Evolutionary conservation across 164 flowering plant species (phyloP), one percentile per base, ranked within the genome.

Genomic region (Dillenia suffruticosa): DNA sequence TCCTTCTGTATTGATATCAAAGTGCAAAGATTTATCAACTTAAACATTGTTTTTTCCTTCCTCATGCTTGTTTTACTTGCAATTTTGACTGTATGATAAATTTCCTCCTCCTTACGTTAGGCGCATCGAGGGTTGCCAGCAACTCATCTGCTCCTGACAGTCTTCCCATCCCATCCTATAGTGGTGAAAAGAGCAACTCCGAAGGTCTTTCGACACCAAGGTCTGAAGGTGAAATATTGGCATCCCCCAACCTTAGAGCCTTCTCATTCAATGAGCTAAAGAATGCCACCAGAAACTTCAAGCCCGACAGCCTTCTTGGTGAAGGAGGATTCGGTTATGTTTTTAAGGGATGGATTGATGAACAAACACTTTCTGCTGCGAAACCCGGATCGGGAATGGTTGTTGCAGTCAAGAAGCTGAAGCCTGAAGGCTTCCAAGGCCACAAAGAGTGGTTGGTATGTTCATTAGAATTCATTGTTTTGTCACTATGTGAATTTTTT

Each of bases 261-360:
- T 87, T 92, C 72, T 13, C 86, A 6, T 85, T 84, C 64, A 77
- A 72, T 67, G 96, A 91, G 63, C 81, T 91, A 1, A 87, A 67
- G 73, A 84, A 61, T 68, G 97, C 97, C 58, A 89, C 97, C 2
- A 79, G 83, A 73, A 89, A 89, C 64, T 92, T 92, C 63, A 84
- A 88, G 4, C 84, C 96, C 0, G 95, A 84, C 48, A 84, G 86
- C 63, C 91, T 92, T 64, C 77, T 91, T 14, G 96, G 96, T 26
- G 90, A 91, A 80, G 97, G 97, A 51, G 97, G 94, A 40, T 92
- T 89, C 70, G 96, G 98, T 44, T 83, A 63, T 77, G 96, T 92
- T 57, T 92, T 67, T 66, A 92, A 92, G 66, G 97, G 97, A 63
- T 92, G 97, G 97, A 78, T 91, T 52, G 92, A 87, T 76, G 83